Percentiles rank a stretch among this genome's conserved stretches.
These are phyloP conservation scores for Yarrowia sp. DNA, from an alignment of 805 yeast genomes.

Conservation along the genomic window DNA sequence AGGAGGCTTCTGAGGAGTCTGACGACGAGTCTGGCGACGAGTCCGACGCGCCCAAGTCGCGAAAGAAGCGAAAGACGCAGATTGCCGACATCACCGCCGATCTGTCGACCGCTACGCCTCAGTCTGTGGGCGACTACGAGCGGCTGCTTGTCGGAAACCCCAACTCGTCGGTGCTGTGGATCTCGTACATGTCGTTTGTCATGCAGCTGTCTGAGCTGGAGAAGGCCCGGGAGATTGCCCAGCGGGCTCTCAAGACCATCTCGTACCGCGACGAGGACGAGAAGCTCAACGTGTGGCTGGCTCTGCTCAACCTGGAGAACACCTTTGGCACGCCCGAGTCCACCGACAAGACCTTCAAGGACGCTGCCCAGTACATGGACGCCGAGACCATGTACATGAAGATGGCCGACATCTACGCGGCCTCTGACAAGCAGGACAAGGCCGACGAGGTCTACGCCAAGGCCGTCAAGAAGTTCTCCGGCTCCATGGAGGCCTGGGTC, in stretches of 20 bases:
- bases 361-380: conserved; percentile 90
- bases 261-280: conserved; percentile 89
- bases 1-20: conserved; percentile 44
- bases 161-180: conserved; percentile 91
- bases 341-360: conserved; percentile 73
- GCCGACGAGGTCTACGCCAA: conserved; percentile 67
- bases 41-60: conserved; percentile 39
- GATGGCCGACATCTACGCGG: conserved; percentile 67
- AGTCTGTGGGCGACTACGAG: conserved; percentile 88
- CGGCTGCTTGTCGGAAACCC: conserved; percentile 89
- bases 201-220: conserved; percentile 90
- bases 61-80: conserved; percentile 46
- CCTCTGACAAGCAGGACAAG: conserved; percentile 66
- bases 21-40: conserved; percentile 59
- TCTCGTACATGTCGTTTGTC: conserved; percentile 98
- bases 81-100: conserved; percentile 82
- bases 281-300: conserved; percentile 93
- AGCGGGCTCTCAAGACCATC: conserved; percentile 87
- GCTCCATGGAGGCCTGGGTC: conserved; percentile 69
- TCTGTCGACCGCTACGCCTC: conserved; percentile 80
- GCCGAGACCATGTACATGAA: conserved; percentile 76
- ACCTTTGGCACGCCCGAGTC: conserved; percentile 86
- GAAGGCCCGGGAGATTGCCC: conserved; percentile 89
- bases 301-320: conserved; percentile 87
- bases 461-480: conserved; percentile 78